Evolutionary conservation across 768 basidiomycete genomes (phyloP).

Genomic region (Aureoboletus auriporus): DNA sequence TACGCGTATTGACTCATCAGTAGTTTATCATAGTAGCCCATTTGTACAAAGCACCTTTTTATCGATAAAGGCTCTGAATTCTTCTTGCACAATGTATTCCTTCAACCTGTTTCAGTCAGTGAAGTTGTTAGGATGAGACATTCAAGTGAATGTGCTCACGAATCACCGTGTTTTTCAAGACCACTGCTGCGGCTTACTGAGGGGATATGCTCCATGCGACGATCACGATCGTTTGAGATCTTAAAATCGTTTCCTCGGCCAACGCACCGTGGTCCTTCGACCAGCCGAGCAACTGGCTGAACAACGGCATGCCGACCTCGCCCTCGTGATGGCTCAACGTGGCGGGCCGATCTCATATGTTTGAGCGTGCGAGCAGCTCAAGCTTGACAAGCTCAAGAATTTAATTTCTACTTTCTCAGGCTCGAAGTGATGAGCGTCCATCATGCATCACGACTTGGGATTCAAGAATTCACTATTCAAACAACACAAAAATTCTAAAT

Average conservation of each 20-base stretch:
- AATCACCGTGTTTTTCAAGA: slow-evolving; percentile 67
- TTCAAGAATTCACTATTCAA: background rate
- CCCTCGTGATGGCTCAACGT: background rate
- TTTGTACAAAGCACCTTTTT: slow-evolving; percentile 48
- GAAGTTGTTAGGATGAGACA: slow-evolving; percentile 4
- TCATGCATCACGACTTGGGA: too few relatives aligned
- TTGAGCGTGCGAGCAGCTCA: background rate
- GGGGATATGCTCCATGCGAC: slow-evolving; percentile 60
- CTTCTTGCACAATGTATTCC: slow-evolving; percentile 53
- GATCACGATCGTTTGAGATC: slow-evolving; percentile 7
- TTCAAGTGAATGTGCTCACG: slow-evolving; percentile 51
- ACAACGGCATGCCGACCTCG: slow-evolving; percentile 8
- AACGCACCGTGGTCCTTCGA: background rate
- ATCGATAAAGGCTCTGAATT: slow-evolving; percentile 62
- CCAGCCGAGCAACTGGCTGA: background rate
- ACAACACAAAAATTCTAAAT: background rate
- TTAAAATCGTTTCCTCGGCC: slow-evolving; percentile 1
- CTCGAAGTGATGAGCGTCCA: background rate
- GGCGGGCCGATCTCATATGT: slow-evolving; percentile 12
- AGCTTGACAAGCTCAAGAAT: too few relatives aligned
- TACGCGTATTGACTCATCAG: slow-evolving; percentile 18
- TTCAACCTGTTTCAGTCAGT: slow-evolving; percentile 51
- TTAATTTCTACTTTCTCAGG: slow-evolving; percentile 1
- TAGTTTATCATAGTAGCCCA: background rate
- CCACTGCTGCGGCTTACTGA: slow-evolving; percentile 78